A percentile compares a stretch with the other conserved stretches of the same genome.
Conservation (phyloP, 108 stramenopile genomes). For the Pseudonitzschia delicatissima region DNA sequence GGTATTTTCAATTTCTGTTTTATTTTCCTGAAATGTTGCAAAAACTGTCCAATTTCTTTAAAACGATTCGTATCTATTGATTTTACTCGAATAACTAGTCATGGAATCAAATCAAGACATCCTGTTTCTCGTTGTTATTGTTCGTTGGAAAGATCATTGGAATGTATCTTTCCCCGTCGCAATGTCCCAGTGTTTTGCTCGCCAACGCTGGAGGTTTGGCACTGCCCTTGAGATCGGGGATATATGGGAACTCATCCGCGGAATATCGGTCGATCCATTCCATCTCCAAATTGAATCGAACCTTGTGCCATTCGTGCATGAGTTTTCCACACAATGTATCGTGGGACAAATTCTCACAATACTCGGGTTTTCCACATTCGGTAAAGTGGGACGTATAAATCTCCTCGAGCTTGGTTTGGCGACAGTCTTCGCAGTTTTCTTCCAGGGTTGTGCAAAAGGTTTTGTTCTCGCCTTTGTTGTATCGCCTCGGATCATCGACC, state of each 20-base stretch:
- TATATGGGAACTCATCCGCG: not conserved
- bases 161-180: not conserved
- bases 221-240: not conserved
- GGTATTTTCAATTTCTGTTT: too few relatives aligned
- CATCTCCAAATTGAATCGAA: not conserved
- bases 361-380: conserved; percentile 73
- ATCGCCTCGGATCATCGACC: conserved; percentile 48
- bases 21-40: too few relatives aligned
- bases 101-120: too few relatives aligned
- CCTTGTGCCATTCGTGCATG: conserved; percentile 2
- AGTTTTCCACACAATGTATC: not conserved
- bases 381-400: conserved; percentile 76
- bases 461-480: conserved; percentile 8
- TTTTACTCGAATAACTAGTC: too few relatives aligned
- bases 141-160: not conserved
- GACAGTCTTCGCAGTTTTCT: conserved; percentile 70
- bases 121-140: too few relatives aligned
- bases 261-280: conserved; percentile 4
- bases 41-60: too few relatives aligned
- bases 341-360: not conserved
- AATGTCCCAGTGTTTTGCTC: not conserved
- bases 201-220: not conserved
- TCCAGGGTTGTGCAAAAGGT: conserved; percentile 42
- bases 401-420: conserved; percentile 35
- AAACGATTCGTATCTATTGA: too few relatives aligned